Conservation (phyloP, 2,329 filamentous ascomycete genomes). For the Neonectria sp. region DNA sequence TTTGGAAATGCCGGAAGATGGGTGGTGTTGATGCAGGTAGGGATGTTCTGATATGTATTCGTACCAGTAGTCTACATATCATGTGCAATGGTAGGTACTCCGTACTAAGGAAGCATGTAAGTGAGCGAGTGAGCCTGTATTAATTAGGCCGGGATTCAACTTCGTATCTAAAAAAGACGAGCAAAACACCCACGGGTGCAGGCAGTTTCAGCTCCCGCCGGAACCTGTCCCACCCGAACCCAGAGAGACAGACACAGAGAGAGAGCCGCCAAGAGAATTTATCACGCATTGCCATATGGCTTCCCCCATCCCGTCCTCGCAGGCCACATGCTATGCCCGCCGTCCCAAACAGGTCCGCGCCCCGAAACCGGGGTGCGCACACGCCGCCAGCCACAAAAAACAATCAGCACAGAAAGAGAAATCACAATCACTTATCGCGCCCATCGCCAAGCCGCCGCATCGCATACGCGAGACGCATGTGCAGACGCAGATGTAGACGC, state of each 20-base stretch:
- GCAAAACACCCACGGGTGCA: background rate
- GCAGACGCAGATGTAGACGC: conserved; percentile 9
- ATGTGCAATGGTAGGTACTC: too few relatives aligned
- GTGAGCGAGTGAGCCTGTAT: background rate
- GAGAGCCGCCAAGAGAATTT: background rate
- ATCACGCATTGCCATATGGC: background rate
- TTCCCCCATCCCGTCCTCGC: background rate
- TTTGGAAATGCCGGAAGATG: too few relatives aligned
- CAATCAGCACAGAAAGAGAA: background rate
- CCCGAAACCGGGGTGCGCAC: background rate
- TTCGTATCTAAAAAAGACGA: too few relatives aligned
- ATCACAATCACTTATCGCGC: conserved; percentile 23
- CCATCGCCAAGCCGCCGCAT: conserved; percentile 37
- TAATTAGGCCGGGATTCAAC: background rate
- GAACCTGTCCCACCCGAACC: background rate
- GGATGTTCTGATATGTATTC: too few relatives aligned
- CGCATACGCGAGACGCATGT: conserved; percentile 26
- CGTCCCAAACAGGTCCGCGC: conserved; percentile 1
- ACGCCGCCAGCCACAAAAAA: background rate
- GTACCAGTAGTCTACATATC: too few relatives aligned
- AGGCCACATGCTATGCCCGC: background rate
- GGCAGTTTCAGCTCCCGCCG: background rate
- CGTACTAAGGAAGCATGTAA: too few relatives aligned
- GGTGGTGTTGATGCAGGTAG: too few relatives aligned
- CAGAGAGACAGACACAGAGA: background rate